Percentiles rank a stretch among this genome's conserved stretches.
These are phyloP conservation scores for Rubia balearica DNA, from an alignment of 305 asterid species.

Conservation along the genomic window DNA sequence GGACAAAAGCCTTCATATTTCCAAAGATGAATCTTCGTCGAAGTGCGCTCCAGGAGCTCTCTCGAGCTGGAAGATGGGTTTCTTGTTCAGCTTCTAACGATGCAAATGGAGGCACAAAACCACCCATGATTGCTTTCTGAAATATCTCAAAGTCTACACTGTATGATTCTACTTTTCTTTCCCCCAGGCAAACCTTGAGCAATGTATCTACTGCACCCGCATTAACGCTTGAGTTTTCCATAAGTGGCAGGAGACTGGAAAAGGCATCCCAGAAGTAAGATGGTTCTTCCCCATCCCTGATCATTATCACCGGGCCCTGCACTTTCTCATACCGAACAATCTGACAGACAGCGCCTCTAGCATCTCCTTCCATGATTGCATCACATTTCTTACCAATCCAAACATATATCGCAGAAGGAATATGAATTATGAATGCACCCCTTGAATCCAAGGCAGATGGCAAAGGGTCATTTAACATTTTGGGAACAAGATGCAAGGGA, in stretches of 20 bases:
- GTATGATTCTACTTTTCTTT: conserved; percentile 51
- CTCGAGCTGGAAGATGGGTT: conserved; percentile 63
- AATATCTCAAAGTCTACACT: conserved; percentile 74
- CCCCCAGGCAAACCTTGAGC: conserved; percentile 25
- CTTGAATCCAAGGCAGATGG: conserved; percentile 42
- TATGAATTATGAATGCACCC: conserved; percentile 42
- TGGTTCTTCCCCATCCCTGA: conserved; percentile 39
- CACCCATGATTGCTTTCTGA: conserved; percentile 65
- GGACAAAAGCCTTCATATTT: conserved; percentile 44
- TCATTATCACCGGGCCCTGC: conserved; percentile 31
- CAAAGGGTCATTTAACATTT: conserved; percentile 40
- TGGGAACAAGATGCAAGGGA: conserved; percentile 47
- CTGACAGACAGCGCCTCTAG: conserved; percentile 47
- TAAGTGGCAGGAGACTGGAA: conserved; percentile 39
- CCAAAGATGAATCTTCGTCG: conserved; percentile 48
- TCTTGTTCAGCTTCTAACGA: conserved; percentile 51
- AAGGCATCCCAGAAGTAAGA: conserved; percentile 42
- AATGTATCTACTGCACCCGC: conserved; percentile 24
- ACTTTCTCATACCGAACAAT: conserved; percentile 46
- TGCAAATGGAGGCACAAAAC: conserved; percentile 73
- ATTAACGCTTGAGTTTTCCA: conserved; percentile 30
- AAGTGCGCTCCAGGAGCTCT: conserved; percentile 70
- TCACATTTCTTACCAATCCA: conserved; percentile 46
- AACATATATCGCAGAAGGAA: conserved; percentile 37
- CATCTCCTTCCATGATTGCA: conserved; percentile 38